Conservation (phyloP, 352 stramenopile genomes). For the Phytophthora parvispora region DNA sequence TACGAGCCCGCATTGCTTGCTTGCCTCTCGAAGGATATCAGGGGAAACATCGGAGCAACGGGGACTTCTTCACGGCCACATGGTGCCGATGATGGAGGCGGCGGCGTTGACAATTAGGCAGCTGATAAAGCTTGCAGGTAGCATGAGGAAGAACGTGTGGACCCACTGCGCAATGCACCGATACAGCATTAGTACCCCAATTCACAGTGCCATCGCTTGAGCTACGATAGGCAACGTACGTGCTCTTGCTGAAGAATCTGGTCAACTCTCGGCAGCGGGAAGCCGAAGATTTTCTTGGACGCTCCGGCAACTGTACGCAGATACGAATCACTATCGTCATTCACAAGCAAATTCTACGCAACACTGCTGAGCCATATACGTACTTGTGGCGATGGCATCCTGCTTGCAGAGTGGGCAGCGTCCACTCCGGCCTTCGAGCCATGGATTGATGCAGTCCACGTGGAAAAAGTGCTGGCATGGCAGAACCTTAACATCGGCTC, state of each 20-base stretch:
- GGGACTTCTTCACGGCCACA: conserved; percentile 66
- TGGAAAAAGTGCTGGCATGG: conserved; percentile 91
- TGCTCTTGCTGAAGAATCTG: conserved; percentile 85
- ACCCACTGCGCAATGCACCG: conserved; percentile 52
- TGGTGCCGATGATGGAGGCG: conserved; percentile 76
- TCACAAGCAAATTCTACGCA: neutral
- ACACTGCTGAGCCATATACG: neutral
- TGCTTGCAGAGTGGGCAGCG: conserved; percentile 89
- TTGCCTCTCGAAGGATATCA: conserved; percentile 5
- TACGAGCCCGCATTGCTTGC: conserved; percentile 14
- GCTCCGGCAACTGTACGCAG: conserved; percentile 43
- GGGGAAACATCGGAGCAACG: conserved; percentile 15
- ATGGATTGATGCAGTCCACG: conserved; percentile 88
- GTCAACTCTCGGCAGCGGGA: conserved; percentile 63
- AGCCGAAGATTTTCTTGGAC: conserved; percentile 76
- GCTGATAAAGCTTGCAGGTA: conserved; percentile 83
- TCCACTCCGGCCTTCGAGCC: conserved; percentile 83
- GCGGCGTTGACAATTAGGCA: conserved; percentile 84
- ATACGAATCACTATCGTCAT: conserved; percentile 8
- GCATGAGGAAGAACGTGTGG: conserved; percentile 86
- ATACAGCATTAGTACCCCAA: neutral
- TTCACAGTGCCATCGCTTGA: neutral
- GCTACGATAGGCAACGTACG: conserved; percentile 35
- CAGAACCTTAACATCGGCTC: conserved; percentile 78
- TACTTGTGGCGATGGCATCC: conserved; percentile 77